phyloP scores from a whole-genome alignment of 306 rosid species.

The Quercus variabilis region DNA sequence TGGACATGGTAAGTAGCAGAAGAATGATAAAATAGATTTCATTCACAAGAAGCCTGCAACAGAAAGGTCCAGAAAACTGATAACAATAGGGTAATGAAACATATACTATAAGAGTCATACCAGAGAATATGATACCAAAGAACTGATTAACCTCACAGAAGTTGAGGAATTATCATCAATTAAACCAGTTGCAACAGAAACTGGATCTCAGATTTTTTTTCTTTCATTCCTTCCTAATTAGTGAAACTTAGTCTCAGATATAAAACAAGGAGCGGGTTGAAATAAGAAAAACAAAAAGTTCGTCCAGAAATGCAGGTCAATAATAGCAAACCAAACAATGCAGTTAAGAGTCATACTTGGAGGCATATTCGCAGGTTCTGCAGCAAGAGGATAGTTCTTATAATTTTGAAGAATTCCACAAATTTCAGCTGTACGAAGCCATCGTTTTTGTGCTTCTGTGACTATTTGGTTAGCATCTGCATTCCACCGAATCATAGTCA shows the following conservation, averaged over 20 bases:
- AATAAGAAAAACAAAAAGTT: not conserved
- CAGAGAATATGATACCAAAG: not conserved
- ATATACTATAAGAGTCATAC: not conserved
- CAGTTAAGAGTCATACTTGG: conserved; percentile 49
- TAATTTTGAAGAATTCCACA: conserved; percentile 73
- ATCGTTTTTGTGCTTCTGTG: conserved; percentile 75
- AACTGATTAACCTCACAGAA: not conserved
- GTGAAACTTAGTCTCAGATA: not conserved
- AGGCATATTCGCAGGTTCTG: conserved; percentile 67
- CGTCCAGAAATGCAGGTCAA: not conserved
- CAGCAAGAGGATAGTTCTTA: conserved; percentile 40
- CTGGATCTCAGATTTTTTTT: not conserved
- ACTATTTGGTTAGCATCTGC: conserved; percentile 61
- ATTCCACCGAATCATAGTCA: conserved; percentile 23
- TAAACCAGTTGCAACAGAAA: not conserved
- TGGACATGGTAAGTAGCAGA: not conserved
- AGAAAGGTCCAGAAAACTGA: not conserved
- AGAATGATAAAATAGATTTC: not conserved
- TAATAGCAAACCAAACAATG: conserved; percentile 1
- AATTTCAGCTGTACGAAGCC: conserved; percentile 91
- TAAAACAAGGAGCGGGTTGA: not conserved
- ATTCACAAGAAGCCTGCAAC: not conserved
- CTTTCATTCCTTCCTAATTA: not conserved
- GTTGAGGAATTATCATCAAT: not conserved
- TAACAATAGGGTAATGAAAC: not conserved